Evolutionary conservation across 768 basidiomycete genomes (phyloP), one percentile per base, ranked within the genome.

Genomic region (Suillus tomentosus): DNA sequence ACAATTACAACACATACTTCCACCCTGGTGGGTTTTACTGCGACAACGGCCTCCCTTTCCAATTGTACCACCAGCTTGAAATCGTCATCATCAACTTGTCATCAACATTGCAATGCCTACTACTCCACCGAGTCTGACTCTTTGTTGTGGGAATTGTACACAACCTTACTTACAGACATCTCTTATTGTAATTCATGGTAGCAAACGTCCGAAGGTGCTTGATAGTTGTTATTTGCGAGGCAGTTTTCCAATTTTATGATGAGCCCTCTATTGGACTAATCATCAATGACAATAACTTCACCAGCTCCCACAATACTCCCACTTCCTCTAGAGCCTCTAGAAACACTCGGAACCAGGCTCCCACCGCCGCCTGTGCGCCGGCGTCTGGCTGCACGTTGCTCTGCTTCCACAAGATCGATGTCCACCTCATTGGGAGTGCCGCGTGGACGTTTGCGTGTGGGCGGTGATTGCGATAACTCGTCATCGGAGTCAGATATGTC

Each of bases 201-300:
- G 31, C 7, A 31, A 31, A 31, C 31, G 31, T 6, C 31, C 31
- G 31, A 31, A 31, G 31, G 31, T 31, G 31, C 6, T 31, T 31
- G 5, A 31, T 6, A 31, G 31, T 31, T 31, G 31, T 7, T 31
- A 31, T 31, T 31, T 31, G 31, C 31, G 31, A 17, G 17, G 42
- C 42, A 15, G 42, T 17, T 17, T 42, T 42, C 42, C 42, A 17
- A 17, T 42, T 15, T 1, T 3, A 11, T 40, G 43, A 45, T 45
- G 19, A 45, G 17, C 19, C 43, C 43, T n/a, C n/a, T 5, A 31
- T 31, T 31, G n/a, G 5, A 47, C 65, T 73, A 78, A 69, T 79
- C 78, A 53, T 76, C 80, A 48, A 84, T 78, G 39, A 84, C 74
- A 61, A 85, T 85, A 6, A 84, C 78, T 8, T 84, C 83, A 43